A percentile compares a stretch with the other conserved stretches of the same genome.
Conservation (phyloP, 2,329 filamentous ascomycete species). For the Hymenoscyphus fructigenus region DNA sequence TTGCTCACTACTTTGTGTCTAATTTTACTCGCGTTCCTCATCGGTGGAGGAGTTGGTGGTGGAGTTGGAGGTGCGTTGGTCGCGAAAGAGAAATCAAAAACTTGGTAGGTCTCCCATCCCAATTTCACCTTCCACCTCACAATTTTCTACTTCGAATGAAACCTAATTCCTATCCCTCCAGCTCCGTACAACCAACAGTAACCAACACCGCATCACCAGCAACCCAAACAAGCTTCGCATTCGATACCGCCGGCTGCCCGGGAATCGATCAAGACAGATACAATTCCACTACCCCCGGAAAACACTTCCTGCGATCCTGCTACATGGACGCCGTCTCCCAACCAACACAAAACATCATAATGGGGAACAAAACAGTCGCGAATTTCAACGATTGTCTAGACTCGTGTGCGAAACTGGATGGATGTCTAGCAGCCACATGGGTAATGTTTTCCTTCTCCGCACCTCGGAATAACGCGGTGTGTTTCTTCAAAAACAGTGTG, state of each 20-base stretch:
- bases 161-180: not conserved
- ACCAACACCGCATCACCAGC: slow-evolving; percentile 11
- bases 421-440: slow-evolving; percentile 27
- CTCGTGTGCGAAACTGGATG: slow-evolving; percentile 18
- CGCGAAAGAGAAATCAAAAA: slow-evolving; percentile 15
- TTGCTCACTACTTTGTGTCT: slow-evolving; percentile 16
- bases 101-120: slow-evolving; percentile 7
- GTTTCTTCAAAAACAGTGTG: slow-evolving; percentile 25
- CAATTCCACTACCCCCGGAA: slow-evolving; percentile 19
- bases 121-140: not conserved
- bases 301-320: slow-evolving; percentile 23
- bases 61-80: slow-evolving; percentile 19
- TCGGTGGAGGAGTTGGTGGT: slow-evolving; percentile 24
- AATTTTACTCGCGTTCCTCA: slow-evolving; percentile 17
- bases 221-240: slow-evolving; percentile 17
- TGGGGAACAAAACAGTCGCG: slow-evolving; percentile 16
- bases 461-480: slow-evolving; percentile 23
- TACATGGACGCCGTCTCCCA: slow-evolving; percentile 14
- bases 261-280: slow-evolving; percentile 16
- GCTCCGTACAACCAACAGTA: slow-evolving; percentile 8
- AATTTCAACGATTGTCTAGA: slow-evolving; percentile 22
- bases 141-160: not conserved
- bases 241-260: slow-evolving; percentile 27
- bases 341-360: slow-evolving; percentile 21
- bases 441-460: slow-evolving; percentile 23